Evolutionary conservation across 176 grass and related monocot genomes (phyloP).

Genomic region (Metroxylon sagu): DNA sequence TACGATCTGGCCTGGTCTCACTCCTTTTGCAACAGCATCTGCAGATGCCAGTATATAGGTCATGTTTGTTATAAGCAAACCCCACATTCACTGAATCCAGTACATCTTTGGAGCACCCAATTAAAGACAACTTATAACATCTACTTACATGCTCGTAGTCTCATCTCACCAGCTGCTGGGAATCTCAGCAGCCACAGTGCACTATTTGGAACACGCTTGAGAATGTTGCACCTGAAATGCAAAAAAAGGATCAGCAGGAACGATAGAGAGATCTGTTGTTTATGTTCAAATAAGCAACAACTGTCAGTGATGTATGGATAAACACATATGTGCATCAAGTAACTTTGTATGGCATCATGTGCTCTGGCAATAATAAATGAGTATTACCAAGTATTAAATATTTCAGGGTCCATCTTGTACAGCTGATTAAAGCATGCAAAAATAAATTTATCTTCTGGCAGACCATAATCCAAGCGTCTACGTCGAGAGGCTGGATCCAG

Average conservation of each 20-base stretch:
- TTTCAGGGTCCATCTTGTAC: slow-evolving; percentile 94
- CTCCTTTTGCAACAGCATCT: slow-evolving; percentile 78
- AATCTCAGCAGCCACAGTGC: slow-evolving; percentile 83
- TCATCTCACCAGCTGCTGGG: slow-evolving; percentile 67
- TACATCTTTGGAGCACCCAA: no score
- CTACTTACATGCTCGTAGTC: slow-evolving; percentile 75
- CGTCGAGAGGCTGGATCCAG: slow-evolving; percentile 41
- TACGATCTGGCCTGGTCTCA: slow-evolving; percentile 67
- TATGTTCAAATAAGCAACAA: no score
- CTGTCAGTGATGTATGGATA: no score
- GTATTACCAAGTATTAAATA: slow-evolving; percentile 81
- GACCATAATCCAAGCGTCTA: slow-evolving; percentile 70
- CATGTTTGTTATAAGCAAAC: slow-evolving; percentile 1
- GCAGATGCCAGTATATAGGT: slow-evolving; percentile 1
- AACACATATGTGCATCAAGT: no score
- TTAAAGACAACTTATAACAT: background rate
- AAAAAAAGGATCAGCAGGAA: no score
- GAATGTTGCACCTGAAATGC: slow-evolving; percentile 69
- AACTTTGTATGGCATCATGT: no score
- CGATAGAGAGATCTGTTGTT: no score
- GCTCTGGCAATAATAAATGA: background rate
- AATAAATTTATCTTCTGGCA: slow-evolving; percentile 75
- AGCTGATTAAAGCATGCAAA: slow-evolving; percentile 96
- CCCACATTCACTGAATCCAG: background rate
- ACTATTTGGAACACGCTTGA: slow-evolving; percentile 68